Evolutionary conservation across 1,284 basidiomycete species (phyloP).

Genomic region (Athelia sp.): DNA sequence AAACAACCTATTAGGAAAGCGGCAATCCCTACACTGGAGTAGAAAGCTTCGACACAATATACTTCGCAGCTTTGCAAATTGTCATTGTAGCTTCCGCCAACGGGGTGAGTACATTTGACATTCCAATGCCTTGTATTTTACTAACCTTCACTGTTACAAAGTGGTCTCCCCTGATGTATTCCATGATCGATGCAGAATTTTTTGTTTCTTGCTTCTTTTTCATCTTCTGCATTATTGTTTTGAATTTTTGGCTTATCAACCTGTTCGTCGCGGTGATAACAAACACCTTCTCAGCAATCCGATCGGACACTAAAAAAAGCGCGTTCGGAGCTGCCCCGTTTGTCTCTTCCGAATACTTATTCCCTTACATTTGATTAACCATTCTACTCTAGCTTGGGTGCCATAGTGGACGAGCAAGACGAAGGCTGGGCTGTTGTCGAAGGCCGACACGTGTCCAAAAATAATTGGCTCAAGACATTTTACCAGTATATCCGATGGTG

Average conservation of each 20-base stretch:
- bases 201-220: slow-evolving; percentile 88
- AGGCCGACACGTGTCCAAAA: slow-evolving; percentile 35
- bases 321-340: slow-evolving; percentile 85
- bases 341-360: slow-evolving; percentile 12
- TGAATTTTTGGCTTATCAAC: slow-evolving; percentile 95
- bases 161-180: slow-evolving; percentile 86
- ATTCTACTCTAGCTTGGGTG: slow-evolving; percentile 31
- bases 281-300: slow-evolving; percentile 89
- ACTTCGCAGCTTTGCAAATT: slow-evolving; percentile 79
- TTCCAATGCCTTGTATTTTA: background rate
- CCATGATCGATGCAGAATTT: slow-evolving; percentile 89
- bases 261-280: slow-evolving; percentile 96
- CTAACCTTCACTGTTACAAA: slow-evolving; percentile 17
- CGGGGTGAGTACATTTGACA: slow-evolving; percentile 42
- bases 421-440: slow-evolving; percentile 58
- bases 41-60: slow-evolving; percentile 90
- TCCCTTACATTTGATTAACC: background rate
- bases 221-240: slow-evolving; percentile 76
- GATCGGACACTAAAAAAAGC: slow-evolving; percentile 85
- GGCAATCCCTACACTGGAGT: slow-evolving; percentile 68
- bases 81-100: slow-evolving; percentile 82
- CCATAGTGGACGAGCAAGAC: slow-evolving; percentile 46
- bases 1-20: slow-evolving; percentile 39
- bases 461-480: slow-evolving; percentile 47
- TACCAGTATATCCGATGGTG: slow-evolving; percentile 65